Evolutionary conservation across 2,329 filamentous ascomycete species (phyloP).

Genomic region (Trichoderma endophyticum): DNA sequence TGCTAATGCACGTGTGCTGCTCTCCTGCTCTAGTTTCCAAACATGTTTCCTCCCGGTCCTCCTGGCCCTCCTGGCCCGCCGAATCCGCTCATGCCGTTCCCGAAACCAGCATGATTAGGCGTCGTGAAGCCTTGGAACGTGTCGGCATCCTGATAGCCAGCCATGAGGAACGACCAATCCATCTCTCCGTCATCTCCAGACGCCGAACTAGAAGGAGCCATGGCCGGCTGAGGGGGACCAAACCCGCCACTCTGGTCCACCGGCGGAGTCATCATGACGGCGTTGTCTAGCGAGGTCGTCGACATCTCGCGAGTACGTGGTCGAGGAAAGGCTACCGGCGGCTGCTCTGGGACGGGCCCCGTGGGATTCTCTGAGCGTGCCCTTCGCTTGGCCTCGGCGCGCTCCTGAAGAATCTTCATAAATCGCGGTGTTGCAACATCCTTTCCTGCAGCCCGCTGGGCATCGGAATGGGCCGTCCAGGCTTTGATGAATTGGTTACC

Average conservation of each 20-base stretch:
- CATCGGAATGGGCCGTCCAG: slow-evolving; percentile 56
- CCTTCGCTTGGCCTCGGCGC: slow-evolving; percentile 36
- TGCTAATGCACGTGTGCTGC: not conserved
- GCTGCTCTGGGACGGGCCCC: slow-evolving; percentile 24
- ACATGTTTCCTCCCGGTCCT: slow-evolving; percentile 26
- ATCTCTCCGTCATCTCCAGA: slow-evolving; percentile 36
- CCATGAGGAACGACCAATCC: slow-evolving; percentile 50
- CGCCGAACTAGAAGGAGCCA: slow-evolving; percentile 18
- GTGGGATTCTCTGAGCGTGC: slow-evolving; percentile 30
- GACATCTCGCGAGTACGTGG: slow-evolving; percentile 16
- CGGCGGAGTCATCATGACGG: slow-evolving; percentile 34
- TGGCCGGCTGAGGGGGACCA: slow-evolving; percentile 19
- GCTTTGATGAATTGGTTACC: slow-evolving; percentile 58
- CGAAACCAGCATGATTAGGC: slow-evolving; percentile 25
- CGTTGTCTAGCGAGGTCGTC: slow-evolving; percentile 24
- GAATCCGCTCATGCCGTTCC: slow-evolving; percentile 22
- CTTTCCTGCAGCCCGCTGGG: slow-evolving; percentile 44
- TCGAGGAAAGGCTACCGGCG: slow-evolving; percentile 28
- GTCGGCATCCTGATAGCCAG: slow-evolving; percentile 37
- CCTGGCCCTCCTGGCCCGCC: slow-evolving; percentile 23
- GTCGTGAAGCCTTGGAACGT: slow-evolving; percentile 32
- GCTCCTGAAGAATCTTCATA: slow-evolving; percentile 47
- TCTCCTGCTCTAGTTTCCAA: slow-evolving; percentile 23
- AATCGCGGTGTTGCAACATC: slow-evolving; percentile 44
- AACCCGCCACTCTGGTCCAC: slow-evolving; percentile 23